Evolutionary conservation across 352 stramenopile genomes (phyloP).

Genomic region (Phytopythium delawarense): DNA sequence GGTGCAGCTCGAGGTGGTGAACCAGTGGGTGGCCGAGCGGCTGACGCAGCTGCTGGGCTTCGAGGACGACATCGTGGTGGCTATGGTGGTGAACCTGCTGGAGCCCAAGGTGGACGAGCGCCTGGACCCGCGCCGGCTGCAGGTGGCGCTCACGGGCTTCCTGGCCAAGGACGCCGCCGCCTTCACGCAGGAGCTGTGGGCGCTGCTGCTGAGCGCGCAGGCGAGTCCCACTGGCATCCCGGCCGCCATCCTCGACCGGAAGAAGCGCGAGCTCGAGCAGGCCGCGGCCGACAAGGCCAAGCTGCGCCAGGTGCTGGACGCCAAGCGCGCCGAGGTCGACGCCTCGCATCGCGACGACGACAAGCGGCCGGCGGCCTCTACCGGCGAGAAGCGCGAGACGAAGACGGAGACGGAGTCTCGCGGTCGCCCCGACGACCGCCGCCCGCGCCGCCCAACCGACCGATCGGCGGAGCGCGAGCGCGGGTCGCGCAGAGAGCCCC

Average conservation of each 20-base stretch:
- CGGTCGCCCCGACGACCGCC: background rate
- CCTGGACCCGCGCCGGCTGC: slow-evolving; percentile 82
- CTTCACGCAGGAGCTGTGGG: slow-evolving; percentile 91
- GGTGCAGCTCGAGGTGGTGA: slow-evolving; percentile 89
- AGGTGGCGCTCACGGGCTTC: slow-evolving; percentile 89
- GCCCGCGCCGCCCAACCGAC: background rate
- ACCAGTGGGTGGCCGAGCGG: slow-evolving; percentile 84
- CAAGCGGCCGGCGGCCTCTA: background rate
- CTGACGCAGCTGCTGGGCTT: slow-evolving; percentile 88
- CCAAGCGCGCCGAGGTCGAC: slow-evolving; percentile 35
- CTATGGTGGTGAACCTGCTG: slow-evolving; percentile 82
- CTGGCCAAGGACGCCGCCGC: slow-evolving; percentile 81
- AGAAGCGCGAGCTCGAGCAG: slow-evolving; percentile 86
- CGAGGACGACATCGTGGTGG: slow-evolving; percentile 91
- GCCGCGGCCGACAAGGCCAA: slow-evolving; percentile 49
- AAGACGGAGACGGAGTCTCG: background rate
- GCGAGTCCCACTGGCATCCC: slow-evolving; percentile 86
- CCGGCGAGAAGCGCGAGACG: background rate
- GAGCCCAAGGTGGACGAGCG: slow-evolving; percentile 68
- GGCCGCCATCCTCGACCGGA: slow-evolving; percentile 81
- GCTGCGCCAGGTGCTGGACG: slow-evolving; percentile 53
- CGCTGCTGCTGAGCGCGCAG: slow-evolving; percentile 86
- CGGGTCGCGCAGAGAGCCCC: background rate
- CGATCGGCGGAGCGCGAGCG: background rate
- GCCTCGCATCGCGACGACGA: background rate